Conservation (phyloP, 768 basidiomycete genomes). For the Mycena amicta region DNA sequence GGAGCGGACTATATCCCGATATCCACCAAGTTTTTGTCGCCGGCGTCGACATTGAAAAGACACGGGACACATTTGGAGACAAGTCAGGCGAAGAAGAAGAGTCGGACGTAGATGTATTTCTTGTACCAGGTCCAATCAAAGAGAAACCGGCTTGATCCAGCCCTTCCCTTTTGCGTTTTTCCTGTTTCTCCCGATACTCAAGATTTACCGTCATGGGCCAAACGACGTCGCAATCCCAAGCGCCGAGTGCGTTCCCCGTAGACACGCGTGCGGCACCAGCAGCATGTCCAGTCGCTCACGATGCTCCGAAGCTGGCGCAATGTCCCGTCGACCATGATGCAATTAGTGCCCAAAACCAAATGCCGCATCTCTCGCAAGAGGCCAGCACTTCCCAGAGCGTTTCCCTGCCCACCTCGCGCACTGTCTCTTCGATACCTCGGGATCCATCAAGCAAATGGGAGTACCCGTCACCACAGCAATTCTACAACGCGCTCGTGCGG, state of each 20-base stretch:
- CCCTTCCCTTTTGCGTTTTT: too few relatives aligned
- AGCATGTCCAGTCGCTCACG: slow-evolving; percentile 49
- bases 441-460: slow-evolving; percentile 71
- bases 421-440: slow-evolving; percentile 85
- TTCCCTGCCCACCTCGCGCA: slow-evolving; percentile 73
- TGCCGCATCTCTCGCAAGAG: slow-evolving; percentile 79
- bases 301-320: slow-evolving; percentile 42
- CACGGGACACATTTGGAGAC: too few relatives aligned
- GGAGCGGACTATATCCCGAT: too few relatives aligned
- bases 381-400: slow-evolving; percentile 58
- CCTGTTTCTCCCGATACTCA: not conserved
- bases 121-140: too few relatives aligned
- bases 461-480: slow-evolving; percentile 96
- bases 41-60: too few relatives aligned
- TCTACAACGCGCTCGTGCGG: slow-evolving; percentile 93
- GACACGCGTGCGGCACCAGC: slow-evolving; percentile 29
- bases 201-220: slow-evolving; percentile 4
- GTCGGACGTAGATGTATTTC: too few relatives aligned
- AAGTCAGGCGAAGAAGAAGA: too few relatives aligned
- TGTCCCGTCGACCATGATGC: slow-evolving; percentile 66
- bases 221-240: not conserved
- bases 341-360: slow-evolving; percentile 81
- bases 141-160: too few relatives aligned
- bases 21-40: too few relatives aligned
- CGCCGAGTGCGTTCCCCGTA: slow-evolving; percentile 40